Evolutionary conservation across 495 filamentous ascomycete genomes (phyloP).

Genomic region (Bacidia rubella): DNA sequence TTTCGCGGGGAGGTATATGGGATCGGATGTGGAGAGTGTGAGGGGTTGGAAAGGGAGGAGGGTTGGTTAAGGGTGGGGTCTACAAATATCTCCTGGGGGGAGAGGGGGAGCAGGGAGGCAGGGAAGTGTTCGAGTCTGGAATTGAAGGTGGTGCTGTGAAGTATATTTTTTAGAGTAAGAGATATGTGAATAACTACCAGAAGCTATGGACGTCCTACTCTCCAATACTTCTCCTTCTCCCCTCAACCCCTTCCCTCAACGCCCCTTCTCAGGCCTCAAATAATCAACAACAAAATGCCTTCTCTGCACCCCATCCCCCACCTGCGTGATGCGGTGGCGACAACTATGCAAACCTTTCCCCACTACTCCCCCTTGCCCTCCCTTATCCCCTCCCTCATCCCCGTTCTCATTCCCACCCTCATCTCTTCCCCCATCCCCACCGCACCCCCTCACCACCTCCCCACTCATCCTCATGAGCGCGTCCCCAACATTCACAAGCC

Average conservation of each 20-base stretch:
- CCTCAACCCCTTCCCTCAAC: background rate
- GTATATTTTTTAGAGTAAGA: too few species aligned
- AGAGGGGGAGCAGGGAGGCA: too few species aligned
- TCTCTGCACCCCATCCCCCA: background rate
- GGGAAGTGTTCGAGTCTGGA: too few species aligned
- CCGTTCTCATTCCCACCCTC: background rate
- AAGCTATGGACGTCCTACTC: too few species aligned
- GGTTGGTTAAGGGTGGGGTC: too few species aligned
- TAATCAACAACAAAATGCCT: background rate
- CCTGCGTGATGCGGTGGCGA: background rate
- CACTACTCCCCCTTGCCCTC: background rate
- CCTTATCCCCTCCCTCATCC: background rate
- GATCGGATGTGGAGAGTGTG: too few species aligned
- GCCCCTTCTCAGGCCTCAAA: constrained; percentile 1
- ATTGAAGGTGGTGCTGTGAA: too few species aligned
- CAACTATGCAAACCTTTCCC: background rate
- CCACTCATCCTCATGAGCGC: constrained; percentile 34
- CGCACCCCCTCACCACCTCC: background rate
- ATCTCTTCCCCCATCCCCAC: background rate
- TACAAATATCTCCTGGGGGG: too few species aligned
- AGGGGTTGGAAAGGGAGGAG: too few species aligned
- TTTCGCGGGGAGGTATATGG: too few species aligned
- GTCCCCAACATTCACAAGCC: constrained; percentile 45
- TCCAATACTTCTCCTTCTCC: too few species aligned
- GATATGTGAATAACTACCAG: too few species aligned